Conservation (phyloP, 306 rosid genomes). For the peach (Prunus persica) region Prunus_persica_NCBIv2 NC_034011.1:26538001-26538500, state of each 20-base stretch:
- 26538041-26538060: background rate
- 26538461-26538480: background rate
- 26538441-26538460: background rate
- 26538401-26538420: background rate
- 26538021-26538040: conserved; percentile 18
- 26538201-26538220: background rate
- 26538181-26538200: background rate
- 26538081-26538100: background rate
- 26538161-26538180: background rate
- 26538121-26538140: background rate
- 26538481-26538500: background rate
- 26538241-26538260: background rate
- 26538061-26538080: background rate
- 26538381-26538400: background rate
- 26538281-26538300: background rate
- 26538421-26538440: background rate
- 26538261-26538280: background rate
- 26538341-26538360: conserved; percentile 6
- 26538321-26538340: background rate
- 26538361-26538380: background rate
- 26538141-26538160: conserved; percentile 12
- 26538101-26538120: background rate
- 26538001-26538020: background rate
- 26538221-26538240: background rate
- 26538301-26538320: background rate